These are phyloP conservation scores for Funneliformis caledonium DNA, from an alignment of 371 early-diverging fungal species.

Conservation along the genomic window DNA sequence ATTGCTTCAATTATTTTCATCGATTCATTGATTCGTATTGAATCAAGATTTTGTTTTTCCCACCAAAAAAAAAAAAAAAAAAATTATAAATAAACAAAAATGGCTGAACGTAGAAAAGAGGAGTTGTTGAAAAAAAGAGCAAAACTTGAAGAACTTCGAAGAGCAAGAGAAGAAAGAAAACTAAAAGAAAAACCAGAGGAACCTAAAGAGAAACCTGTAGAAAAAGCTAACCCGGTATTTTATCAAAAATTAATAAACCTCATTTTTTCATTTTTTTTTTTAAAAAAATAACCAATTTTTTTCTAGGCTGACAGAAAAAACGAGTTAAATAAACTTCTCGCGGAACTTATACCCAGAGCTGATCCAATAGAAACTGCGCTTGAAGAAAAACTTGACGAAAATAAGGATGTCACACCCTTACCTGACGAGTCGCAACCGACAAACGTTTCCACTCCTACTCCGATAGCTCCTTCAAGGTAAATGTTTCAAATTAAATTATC, in stretches of 20 bases:
- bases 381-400: not conserved
- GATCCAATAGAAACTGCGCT: not conserved
- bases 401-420: not conserved
- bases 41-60: not conserved
- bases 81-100: not conserved
- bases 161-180: conserved; percentile 81
- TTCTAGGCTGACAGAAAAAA: not conserved
- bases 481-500: not conserved
- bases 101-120: conserved; percentile 67
- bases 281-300: not conserved
- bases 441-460: too few species aligned
- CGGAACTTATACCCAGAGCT: not conserved
- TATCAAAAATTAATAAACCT: not conserved
- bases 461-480: conserved; percentile 1
- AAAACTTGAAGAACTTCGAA: conserved; percentile 87
- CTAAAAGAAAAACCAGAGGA: conserved; percentile 43
- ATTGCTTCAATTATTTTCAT: not conserved
- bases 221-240: not conserved
- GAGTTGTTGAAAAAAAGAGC: conserved; percentile 90
- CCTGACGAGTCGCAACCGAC: not conserved
- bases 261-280: not conserved
- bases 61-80: not conserved
- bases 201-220: conserved; percentile 40
- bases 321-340: conserved; percentile 6
- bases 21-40: not conserved